A percentile compares a stretch with the other conserved stretches of the same genome.
These are phyloP conservation scores for Hericium coralloides DNA, from an alignment of 768 basidiomycete species.

Conservation along the genomic window DNA sequence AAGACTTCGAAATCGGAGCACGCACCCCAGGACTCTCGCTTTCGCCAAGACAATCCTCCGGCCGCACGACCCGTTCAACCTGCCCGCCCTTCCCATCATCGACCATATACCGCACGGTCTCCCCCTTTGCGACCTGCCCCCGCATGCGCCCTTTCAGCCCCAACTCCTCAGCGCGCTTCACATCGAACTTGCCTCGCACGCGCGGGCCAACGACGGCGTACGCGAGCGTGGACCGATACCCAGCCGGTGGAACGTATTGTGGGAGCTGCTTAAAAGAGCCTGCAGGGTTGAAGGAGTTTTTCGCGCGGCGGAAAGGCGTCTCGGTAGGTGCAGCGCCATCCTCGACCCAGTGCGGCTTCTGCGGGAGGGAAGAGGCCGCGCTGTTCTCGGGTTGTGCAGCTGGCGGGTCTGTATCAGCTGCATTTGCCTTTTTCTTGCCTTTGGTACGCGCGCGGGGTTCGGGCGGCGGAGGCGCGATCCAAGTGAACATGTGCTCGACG, in stretches of 20 bases:
- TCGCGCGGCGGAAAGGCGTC: background rate
- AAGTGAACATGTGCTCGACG: constrained; percentile 49
- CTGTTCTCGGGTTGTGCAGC: background rate
- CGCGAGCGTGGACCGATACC: constrained; percentile 15
- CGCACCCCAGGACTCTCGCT: constrained; percentile 40
- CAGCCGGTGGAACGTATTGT: background rate
- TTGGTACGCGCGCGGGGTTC: background rate
- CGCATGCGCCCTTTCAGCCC: constrained; percentile 59
- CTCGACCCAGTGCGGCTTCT: constrained; percentile 7
- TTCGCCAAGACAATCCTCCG: constrained; percentile 54
- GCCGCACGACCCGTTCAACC: constrained; percentile 40
- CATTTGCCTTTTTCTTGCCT: background rate
- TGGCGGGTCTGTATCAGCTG: background rate
- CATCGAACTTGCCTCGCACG: constrained; percentile 64
- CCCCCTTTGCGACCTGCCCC: constrained; percentile 54
- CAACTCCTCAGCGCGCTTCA: constrained; percentile 47
- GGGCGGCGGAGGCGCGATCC: constrained; percentile 12
- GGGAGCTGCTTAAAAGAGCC: constrained; percentile 5
- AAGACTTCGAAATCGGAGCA: background rate
- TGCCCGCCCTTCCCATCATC: constrained; percentile 34
- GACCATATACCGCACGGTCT: constrained; percentile 48
- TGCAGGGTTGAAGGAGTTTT: constrained; percentile 2
- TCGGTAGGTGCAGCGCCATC: background rate
- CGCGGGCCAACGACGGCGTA: constrained; percentile 36
- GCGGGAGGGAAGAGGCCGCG: constrained; percentile 1